Base-by-base conservation (phyloP, 805 yeast genomes). In the Myxozyma kluyveri region DNA sequence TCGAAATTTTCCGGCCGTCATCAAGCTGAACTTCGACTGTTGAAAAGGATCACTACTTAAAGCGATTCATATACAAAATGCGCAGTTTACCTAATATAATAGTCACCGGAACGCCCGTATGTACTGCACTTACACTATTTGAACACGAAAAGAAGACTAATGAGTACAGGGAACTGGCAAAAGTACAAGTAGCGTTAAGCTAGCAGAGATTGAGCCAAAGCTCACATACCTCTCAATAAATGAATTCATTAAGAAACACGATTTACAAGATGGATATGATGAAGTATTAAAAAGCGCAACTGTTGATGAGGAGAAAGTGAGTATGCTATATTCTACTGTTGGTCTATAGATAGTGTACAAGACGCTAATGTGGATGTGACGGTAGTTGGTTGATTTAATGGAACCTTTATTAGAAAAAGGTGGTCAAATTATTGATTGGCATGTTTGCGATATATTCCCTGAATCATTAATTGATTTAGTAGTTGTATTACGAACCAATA, bases 371-470 rank as follows among this genome's bases (percentile, higher is more conserved):
- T 32, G 35, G n/a, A n/a, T n/a, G n/a, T n/a, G n/a, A n/a, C n/a
- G 26, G 4, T 18, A 59, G 60, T 73, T 91, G 12, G 69, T 89
- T 52, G 98, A 93, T 67, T 79, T 80, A 22, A 69, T 93, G 45
- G 96, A 90, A 67, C 83, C 84, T 4, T 78, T 84, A 36, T 73
- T 90, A 44, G 84, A 84, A 47, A 73, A 80, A 57, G 99, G 99
- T n/a, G 96, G 95, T 1, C 75, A 77, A n/a, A 73, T 93, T 6
- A 76, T 93, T 10, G 99, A 93, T 69, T 93, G 99, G 99, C 99
- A 93, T 67, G 93, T 91, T 41, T 88, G 96, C 70, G 99, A 93
- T 64, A 80, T 88, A 19, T 91, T 93, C 65, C 98, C 98, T 1
- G 98, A 89, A 66, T 74, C 95, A 61, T 78, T 88, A 67, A 86